Percentiles rank a stretch among this genome's conserved stretches.
These are phyloP conservation scores for Wickerhamiella kurtzmanii DNA, from an alignment of 805 yeast genomes.

Conservation along the genomic window DNA sequence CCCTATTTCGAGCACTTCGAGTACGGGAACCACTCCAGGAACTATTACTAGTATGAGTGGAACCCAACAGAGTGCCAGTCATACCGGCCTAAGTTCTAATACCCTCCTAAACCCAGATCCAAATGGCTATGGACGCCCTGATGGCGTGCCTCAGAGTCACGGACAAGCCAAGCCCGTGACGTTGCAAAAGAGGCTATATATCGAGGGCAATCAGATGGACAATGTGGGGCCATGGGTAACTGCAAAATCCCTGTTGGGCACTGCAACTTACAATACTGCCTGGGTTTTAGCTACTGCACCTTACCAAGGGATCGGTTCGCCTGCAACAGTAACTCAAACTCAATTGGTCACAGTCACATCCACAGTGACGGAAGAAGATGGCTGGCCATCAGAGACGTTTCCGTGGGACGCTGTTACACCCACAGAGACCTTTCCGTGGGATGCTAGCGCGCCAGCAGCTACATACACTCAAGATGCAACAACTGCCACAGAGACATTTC, in stretches of 20 bases:
- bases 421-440: neutral
- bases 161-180: neutral
- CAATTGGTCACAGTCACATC: no score
- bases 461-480: neutral
- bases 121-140: neutral
- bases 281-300: neutral
- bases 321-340: no score
- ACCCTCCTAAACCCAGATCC: neutral
- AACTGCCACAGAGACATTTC: neutral
- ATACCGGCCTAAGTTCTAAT: neutral
- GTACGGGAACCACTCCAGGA: neutral
- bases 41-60: no score
- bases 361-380: neutral
- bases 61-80: no score
- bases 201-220: neutral
- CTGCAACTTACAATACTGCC: neutral
- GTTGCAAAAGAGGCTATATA: neutral
- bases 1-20: neutral
- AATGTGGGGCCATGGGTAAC: neutral
- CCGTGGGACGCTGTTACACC: neutral
- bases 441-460: neutral
- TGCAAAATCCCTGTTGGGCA: neutral
- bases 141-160: neutral
- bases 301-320: no score
- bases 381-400: neutral